Evolutionary conservation across 2,329 filamentous ascomycete genomes (phyloP).

Genomic region (Verticillium longisporum): DNA sequence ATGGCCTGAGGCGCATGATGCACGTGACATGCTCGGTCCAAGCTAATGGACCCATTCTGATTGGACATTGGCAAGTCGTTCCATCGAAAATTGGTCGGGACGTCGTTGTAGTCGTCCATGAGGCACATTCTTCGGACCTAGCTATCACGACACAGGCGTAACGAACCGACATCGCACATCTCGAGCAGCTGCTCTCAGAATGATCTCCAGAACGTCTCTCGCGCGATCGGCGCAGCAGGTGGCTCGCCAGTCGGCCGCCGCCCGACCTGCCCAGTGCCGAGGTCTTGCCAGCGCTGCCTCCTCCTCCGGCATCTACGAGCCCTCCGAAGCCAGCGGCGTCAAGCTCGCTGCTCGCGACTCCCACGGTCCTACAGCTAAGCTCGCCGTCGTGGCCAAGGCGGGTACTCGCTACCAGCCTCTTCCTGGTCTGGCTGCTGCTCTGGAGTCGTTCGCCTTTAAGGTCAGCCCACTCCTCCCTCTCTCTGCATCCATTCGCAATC

Average conservation of each 20-base stretch:
- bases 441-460: constrained; percentile 98
- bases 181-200: constrained; percentile 51
- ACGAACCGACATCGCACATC: constrained; percentile 35
- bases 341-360: constrained; percentile 91
- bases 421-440: constrained; percentile 81
- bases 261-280: constrained; percentile 42
- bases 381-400: constrained; percentile 88
- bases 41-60: neutral
- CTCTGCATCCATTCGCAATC: neutral
- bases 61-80: constrained; percentile 7
- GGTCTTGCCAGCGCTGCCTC: constrained; percentile 52
- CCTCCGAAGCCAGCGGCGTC: constrained; percentile 76
- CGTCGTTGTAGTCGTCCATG: constrained; percentile 4
- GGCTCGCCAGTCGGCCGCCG: constrained; percentile 50
- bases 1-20: neutral
- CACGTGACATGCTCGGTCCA: neutral
- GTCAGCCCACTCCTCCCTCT: constrained; percentile 36
- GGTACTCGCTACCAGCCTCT: constrained; percentile 88
- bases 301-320: constrained; percentile 79
- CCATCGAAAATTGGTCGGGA: constrained; percentile 14
- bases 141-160: constrained; percentile 10
- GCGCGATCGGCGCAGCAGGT: constrained; percentile 52
- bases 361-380: constrained; percentile 79
- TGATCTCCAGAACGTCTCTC: constrained; percentile 57
- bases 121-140: constrained; percentile 14